Evolutionary conservation across 2,329 filamentous ascomycete species (phyloP), one percentile per base, ranked within the genome.

Genomic region (Lojkania enalia): DNA sequence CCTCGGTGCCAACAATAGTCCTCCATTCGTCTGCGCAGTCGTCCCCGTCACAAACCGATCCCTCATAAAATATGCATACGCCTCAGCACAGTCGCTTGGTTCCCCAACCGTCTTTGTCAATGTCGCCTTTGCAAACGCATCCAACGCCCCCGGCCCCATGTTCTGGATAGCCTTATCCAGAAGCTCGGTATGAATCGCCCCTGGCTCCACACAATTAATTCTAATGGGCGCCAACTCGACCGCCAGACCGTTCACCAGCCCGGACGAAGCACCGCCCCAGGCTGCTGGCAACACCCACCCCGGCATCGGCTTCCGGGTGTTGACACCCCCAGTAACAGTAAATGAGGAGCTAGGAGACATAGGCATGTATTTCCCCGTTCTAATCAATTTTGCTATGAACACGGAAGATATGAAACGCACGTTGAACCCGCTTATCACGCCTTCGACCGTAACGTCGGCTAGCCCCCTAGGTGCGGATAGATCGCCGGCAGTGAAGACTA

Each of bases 41-140:
- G 46, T 53, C 1, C 73, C 74, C 1, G 66, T 73, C 7, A 65
- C 61, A 54, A 69, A 73, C 25, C 52, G 39, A 58, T 75, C 73
- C 49, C 66, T 69, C 73, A 77, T 76, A 7, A 69, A 35, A 53
- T 69, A 74, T 3, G 70, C 52, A 65, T 75, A 76, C 15, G 68
- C 66, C 60, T 77, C 73, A 1, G 72, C 73, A 42, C 70, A 55
- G 56, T 76, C 73, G 42, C 57, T 56, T 4, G 61, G 59, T 20
- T 49, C 44, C 1, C 63, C 66, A 31, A 65, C 49, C 5, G 44
- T 44, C 2, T 45, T 47, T 27, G 53, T 53, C 36, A 71, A 43
- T 16, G 48, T 52, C 23, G 48, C 35, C 39, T 35, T 44, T 49
- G 36, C 55, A 18, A 58, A 48, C 27, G 49, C 46, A 15, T 57